phyloP scores from a whole-genome alignment of 305 asterid species.

The Petunia hybrid region DNA sequence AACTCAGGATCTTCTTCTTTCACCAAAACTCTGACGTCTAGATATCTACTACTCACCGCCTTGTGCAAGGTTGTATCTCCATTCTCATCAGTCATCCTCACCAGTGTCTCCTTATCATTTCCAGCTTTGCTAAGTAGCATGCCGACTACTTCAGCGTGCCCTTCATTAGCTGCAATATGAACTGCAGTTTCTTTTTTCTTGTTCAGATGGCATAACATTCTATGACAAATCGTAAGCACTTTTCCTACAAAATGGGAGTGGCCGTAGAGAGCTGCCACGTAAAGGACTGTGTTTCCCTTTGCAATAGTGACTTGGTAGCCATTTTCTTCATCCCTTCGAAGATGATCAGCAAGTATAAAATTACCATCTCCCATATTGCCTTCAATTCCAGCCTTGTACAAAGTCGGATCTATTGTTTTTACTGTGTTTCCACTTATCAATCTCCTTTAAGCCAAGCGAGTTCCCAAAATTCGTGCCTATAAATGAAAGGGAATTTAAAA shows the following conservation, averaged over 20 bases:
- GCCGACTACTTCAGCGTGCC: background rate
- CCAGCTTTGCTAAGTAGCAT: constrained; percentile 7
- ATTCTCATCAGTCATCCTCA: constrained; percentile 29
- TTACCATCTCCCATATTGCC: background rate
- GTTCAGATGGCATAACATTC: background rate
- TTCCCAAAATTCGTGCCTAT: too few relatives aligned
- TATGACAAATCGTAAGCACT: background rate
- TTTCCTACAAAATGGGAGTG: background rate
- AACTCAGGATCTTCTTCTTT: constrained; percentile 23
- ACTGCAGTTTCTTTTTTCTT: constrained; percentile 19
- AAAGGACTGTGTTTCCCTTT: constrained; percentile 33
- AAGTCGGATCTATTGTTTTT: background rate
- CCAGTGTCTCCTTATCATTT: background rate
- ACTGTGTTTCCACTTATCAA: too few relatives aligned
- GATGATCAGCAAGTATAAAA: background rate
- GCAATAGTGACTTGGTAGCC: background rate
- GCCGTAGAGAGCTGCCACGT: constrained; percentile 22
- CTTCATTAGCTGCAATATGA: constrained; percentile 6
- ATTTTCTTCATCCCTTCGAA: background rate
- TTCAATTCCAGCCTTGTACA: background rate
- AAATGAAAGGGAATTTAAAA: too few relatives aligned
- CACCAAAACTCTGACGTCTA: background rate
- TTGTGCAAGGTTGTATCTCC: constrained; percentile 39
- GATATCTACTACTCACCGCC: constrained; percentile 29
- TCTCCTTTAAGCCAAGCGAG: too few relatives aligned